These are phyloP conservation scores for Anisodus tanguticus DNA, from an alignment of 257 asterid species.

Conservation along the genomic window DNA sequence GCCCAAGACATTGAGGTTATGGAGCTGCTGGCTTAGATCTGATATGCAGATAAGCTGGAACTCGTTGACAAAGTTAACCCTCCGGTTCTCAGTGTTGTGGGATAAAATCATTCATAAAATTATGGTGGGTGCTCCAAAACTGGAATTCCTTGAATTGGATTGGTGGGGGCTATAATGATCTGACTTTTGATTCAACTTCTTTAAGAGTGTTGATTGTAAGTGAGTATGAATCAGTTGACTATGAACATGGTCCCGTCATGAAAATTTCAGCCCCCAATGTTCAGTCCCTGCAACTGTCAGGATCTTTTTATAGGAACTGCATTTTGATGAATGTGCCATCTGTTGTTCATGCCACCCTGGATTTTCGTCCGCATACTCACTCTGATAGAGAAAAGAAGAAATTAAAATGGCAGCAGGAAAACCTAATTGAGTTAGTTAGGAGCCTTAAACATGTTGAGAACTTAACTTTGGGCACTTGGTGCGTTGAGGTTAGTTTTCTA, in stretches of 20 bases:
- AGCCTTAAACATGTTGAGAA: constrained; percentile 28
- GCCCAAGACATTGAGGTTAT: not conserved
- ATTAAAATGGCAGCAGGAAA: not conserved
- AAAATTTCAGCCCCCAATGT: constrained; percentile 31
- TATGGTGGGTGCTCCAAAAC: constrained; percentile 29
- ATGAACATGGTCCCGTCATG: not conserved
- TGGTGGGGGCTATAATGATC: not conserved
- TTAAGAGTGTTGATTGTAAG: not conserved
- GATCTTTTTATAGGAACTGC: constrained; percentile 19
- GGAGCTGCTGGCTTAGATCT: not conserved
- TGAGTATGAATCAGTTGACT: not conserved
- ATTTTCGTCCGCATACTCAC: not conserved
- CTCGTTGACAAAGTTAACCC: constrained; percentile 24
- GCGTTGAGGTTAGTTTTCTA: constrained; percentile 24
- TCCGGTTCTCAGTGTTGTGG: not conserved
- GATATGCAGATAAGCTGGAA: constrained; percentile 20
- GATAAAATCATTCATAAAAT: not conserved
- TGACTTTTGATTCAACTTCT: constrained; percentile 9
- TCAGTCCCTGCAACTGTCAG: constrained; percentile 13
- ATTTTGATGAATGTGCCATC: constrained; percentile 6
- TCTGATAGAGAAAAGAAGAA: not conserved
- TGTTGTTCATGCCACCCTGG: constrained; percentile 9
- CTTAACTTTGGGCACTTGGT: constrained; percentile 15
- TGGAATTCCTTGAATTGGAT: not conserved
- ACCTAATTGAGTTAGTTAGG: not conserved